Evolutionary conservation across 2,329 filamentous ascomycete species (phyloP), one percentile per base, ranked within the genome.

Genomic region (Microascus cirrosus): DNA sequence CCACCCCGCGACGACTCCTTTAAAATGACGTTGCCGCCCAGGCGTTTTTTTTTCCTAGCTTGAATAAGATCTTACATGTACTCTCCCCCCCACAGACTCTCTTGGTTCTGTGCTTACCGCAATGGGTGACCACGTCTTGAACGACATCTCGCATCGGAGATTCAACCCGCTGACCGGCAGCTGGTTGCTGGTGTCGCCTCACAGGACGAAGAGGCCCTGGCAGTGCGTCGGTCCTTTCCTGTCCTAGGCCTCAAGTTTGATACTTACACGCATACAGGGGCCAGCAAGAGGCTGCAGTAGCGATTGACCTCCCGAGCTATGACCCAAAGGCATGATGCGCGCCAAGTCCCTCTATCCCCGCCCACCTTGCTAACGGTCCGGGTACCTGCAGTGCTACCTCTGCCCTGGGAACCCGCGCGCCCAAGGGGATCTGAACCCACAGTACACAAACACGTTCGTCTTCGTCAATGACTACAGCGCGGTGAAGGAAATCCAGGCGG

Each of bases 401-500:
- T 99, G 94, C 68, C 94, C 94, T 1, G 84, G 91, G 42, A 99
- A 99, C 70, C 79, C 87, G 63, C 86, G 94, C 59, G 94, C 94
- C 3, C 85, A 90, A 65, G 94, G 94, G 58, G 90, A 94, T 66
- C 70, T 72, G 60, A 99, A 99, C 66, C 93, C 94, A 1, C 78
- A 88, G 57, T 99, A 97, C 69, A 80, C 88, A 56, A 83, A 83
- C 66, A 95, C 91, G 0, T 97, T 95, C 69, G 87, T 93, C 45
- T 99, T 99, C 67, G 88, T 97, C 64, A 99, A 99, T 67, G 94
- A 99, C 71, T 99, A 94, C 73, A 95, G 90, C 66, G 94, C 94
- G 1, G 93, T 99, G 55, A 96, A 96, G 74, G 92, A 96, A 73
- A 80, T 89, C 62, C 94, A 99, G 71, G 85, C 86, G 34, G 85